phyloP scores from a whole-genome alignment of 1,284 basidiomycete species.

The Trametes polyzona region DNA sequence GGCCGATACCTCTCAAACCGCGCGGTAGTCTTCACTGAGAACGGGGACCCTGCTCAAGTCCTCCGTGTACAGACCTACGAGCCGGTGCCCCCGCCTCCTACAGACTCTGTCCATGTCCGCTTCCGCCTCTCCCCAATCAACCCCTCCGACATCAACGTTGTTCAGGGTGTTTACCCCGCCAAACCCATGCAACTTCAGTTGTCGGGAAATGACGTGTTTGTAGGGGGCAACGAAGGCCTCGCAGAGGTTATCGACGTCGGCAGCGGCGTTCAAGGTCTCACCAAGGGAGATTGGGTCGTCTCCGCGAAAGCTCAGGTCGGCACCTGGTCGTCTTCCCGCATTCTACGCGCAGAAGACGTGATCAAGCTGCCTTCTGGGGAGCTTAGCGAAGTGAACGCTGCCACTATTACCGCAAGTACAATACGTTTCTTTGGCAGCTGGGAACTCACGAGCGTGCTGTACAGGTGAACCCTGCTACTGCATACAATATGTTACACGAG shows the following conservation, averaged over 20 bases:
- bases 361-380: conserved; percentile 57
- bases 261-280: conserved; percentile 50
- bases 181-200: conserved; percentile 49
- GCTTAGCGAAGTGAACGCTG: conserved; percentile 66
- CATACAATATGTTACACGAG: conserved; percentile 78
- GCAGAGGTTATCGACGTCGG: conserved; percentile 70
- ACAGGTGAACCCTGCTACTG: conserved; percentile 85
- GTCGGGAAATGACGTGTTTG: conserved; percentile 49
- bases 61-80: conserved; percentile 58
- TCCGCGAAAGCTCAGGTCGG: conserved; percentile 71
- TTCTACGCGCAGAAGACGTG: conserved; percentile 58
- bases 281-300: conserved; percentile 74
- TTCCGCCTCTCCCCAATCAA: conserved; percentile 82
- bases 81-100: conserved; percentile 53
- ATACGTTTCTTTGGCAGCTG: background rate
- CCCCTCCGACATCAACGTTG: conserved; percentile 80
- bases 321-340: conserved; percentile 75
- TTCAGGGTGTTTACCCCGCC: conserved; percentile 81
- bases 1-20: conserved; percentile 43
- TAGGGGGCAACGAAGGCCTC: conserved; percentile 83
- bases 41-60: conserved; percentile 64
- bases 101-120: conserved; percentile 63
- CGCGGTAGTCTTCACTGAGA: conserved; percentile 65
- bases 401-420: conserved; percentile 68
- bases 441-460: background rate